Conservation (phyloP, 768 basidiomycete genomes). For the Tricholoma sp. region DNA sequence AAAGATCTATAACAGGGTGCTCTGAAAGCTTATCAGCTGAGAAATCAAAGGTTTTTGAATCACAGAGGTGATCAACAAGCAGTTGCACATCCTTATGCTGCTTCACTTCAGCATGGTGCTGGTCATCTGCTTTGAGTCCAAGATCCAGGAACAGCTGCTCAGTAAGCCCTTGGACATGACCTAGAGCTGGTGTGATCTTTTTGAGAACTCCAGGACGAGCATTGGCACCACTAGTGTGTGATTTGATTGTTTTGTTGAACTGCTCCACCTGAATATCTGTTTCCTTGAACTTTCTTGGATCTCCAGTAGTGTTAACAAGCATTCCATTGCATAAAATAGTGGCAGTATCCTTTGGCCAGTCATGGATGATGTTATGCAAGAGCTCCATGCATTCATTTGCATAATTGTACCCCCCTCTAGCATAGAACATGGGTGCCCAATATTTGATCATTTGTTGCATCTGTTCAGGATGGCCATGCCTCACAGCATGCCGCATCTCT, state of each 20-base stretch:
- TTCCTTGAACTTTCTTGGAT: constrained; percentile 12
- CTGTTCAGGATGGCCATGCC: too few species aligned
- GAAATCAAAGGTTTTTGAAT: not conserved
- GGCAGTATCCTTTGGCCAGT: constrained; percentile 18
- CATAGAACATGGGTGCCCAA: too few species aligned
- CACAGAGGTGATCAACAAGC: not conserved
- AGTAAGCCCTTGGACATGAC: not conserved
- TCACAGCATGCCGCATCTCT: too few species aligned
- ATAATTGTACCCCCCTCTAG: constrained; percentile 18
- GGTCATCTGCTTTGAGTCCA: not conserved
- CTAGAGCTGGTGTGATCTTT: not conserved
- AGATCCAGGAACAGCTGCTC: not conserved
- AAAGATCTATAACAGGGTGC: not conserved
- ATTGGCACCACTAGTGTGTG: not conserved
- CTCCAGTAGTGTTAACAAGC: constrained; percentile 18
- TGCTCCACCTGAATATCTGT: constrained; percentile 22
- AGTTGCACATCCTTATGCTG: not conserved
- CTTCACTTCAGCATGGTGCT: not conserved
- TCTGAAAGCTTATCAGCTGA: not conserved
- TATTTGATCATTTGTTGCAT: too few species aligned
- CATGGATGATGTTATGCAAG: constrained; percentile 17
- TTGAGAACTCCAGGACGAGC: not conserved
- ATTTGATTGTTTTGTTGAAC: constrained; percentile 19
- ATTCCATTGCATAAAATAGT: constrained; percentile 13
- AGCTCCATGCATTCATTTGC: constrained; percentile 21